Conservation (phyloP, 176 grass and related monocot species). For the Luzula sylvatica region DNA sequence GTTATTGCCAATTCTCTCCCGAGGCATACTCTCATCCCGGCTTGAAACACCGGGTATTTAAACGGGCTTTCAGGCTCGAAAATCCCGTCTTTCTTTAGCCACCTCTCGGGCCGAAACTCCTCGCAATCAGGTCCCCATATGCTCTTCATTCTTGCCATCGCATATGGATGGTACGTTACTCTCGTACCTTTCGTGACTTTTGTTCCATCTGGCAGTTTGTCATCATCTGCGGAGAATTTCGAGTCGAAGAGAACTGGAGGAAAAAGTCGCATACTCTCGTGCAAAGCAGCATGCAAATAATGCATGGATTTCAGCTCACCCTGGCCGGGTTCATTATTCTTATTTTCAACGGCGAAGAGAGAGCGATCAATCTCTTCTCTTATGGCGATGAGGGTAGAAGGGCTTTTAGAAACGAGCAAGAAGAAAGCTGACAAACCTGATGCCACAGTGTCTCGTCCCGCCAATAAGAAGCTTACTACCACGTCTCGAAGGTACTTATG, state of each 20-base stretch:
- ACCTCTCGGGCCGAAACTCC: constrained; percentile 36
- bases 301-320: constrained; percentile 39
- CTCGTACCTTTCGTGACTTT: constrained; percentile 27
- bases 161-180: constrained; percentile 67
- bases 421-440: constrained; percentile 66
- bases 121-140: constrained; percentile 53
- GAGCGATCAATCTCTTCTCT: constrained; percentile 23
- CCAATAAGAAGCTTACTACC: constrained; percentile 84
- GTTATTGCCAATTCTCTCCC: constrained; percentile 82
- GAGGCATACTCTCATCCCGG: constrained; percentile 60
- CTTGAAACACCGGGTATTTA: constrained; percentile 84
- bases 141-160: constrained; percentile 62
- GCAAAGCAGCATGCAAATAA: constrained; percentile 50
- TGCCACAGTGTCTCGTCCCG: constrained; percentile 65
- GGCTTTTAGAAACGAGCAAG: constrained; percentile 58
- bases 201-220: constrained; percentile 59
- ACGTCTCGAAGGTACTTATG: constrained; percentile 80
- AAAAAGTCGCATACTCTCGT: constrained; percentile 56
- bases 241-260: constrained; percentile 72
- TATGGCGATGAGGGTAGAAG: constrained; percentile 3
- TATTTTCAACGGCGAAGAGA: constrained; percentile 23
- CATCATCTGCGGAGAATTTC: constrained; percentile 50
- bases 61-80: constrained; percentile 64
- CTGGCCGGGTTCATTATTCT: constrained; percentile 4
- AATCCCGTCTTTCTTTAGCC: constrained; percentile 25